Evolutionary conservation across 2,329 filamentous ascomycete genomes (phyloP).

Genomic region (Colletotrichum trifolii): DNA sequence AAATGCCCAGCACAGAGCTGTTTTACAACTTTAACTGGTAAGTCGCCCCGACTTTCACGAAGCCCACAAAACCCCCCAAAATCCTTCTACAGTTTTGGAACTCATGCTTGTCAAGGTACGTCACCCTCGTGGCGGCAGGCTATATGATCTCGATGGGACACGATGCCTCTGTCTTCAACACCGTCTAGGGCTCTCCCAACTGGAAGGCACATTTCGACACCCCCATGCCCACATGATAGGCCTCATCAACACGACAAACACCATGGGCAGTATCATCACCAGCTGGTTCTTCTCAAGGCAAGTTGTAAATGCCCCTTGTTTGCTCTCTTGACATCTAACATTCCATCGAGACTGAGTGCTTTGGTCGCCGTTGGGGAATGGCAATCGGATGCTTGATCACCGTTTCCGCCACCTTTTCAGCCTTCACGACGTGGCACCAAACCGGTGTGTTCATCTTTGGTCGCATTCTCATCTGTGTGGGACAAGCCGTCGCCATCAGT

Average conservation of each 20-base stretch:
- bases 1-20: no score
- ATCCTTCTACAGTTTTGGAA: no score
- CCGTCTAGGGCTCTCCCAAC: not conserved
- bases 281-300: not conserved
- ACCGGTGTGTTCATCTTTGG: not conserved
- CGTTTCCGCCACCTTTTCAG: not conserved
- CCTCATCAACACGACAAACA: slow-evolving; percentile 1
- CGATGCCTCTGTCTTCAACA: not conserved
- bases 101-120: slow-evolving; percentile 48
- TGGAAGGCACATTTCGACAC: not conserved
- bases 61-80: no score
- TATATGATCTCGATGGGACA: not conserved
- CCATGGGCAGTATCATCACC: not conserved
- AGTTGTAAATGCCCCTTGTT: not conserved
- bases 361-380: not conserved
- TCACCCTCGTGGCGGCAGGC: not conserved
- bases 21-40: no score
- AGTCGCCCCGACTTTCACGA: no score
- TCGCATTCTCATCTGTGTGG: not conserved
- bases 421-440: not conserved
- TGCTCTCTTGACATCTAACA: not conserved
- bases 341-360: not conserved
- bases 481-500: not conserved
- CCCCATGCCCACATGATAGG: slow-evolving; percentile 3
- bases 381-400: not conserved